Evolutionary conservation across 2,329 filamentous ascomycete species (phyloP), one percentile per base, ranked within the genome.

Genomic region (Fusarium sambucinum): DNA sequence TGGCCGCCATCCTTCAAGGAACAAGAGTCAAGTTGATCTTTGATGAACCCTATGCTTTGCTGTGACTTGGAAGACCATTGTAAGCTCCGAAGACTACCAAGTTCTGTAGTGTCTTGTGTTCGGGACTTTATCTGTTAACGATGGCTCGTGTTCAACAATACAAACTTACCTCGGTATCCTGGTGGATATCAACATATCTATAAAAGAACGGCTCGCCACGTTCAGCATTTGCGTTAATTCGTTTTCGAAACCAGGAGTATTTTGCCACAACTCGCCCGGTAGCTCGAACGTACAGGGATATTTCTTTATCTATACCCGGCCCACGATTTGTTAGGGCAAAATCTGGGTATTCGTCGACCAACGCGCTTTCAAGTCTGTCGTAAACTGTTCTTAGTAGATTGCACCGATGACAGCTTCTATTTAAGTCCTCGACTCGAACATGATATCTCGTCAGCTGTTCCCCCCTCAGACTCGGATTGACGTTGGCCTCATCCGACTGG

Each of bases 211-310:
- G 45, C 2, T 32, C 29, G 1, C 10, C 14, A 23, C 19, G n/a
- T 5, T n/a, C 33, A 8, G 8, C 17, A 21, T 8, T 11, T 21
- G 7, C 8, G 30, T 16, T 2, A 3, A 10, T 6, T n/a, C 8
- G 30, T 30, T 14, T 45, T 10, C 35, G 19, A 5, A 19, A 38
- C 35, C 35, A 47, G 3, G 2, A n/a, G 19, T 33, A 33, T 8
- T 47, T 23, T 23, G 45, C 19, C 4, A 23, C 7, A 6, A 16
- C 19, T 33, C 29, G 45, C 32, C 45, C 29, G 33, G 17, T 17
- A 2, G 4, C 3, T 11, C 2, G 14, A 2, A 3, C 11, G 7
- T 0, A 12, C 1, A 47, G 19, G 3, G 1, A n/a, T 7, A 47
- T 23, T 10, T 23, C 45, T 32, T 47, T 47, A 6, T 47, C 29